Percentiles rank a stretch among this genome's conserved stretches.
Conservation (phyloP, 768 basidiomycete species). For the Boletus vinaceobasis region DNA sequence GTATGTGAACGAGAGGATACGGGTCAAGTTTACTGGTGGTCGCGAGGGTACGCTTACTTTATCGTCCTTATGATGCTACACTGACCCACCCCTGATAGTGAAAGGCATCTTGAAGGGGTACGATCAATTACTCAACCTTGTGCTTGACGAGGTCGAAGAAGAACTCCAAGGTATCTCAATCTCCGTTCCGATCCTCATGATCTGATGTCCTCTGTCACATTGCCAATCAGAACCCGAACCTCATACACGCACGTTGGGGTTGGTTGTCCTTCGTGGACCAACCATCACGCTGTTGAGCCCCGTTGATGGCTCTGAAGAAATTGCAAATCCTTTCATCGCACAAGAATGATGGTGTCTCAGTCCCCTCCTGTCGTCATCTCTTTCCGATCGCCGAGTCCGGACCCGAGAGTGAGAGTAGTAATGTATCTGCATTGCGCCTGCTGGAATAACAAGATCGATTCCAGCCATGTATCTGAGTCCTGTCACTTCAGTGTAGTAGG, state of each 20-base stretch:
- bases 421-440: not conserved
- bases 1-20: constrained; percentile 87
- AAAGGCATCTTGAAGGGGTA: constrained; percentile 92
- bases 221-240: constrained; percentile 54
- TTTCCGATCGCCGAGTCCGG: not conserved
- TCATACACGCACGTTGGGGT: constrained; percentile 65
- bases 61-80: not conserved
- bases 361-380: not conserved
- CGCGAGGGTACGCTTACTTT: constrained; percentile 66
- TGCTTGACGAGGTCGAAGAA: constrained; percentile 94
- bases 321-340: constrained; percentile 81
- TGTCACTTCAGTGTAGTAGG: constrained; percentile 15
- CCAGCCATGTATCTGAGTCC: constrained; percentile 2
- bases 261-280: constrained; percentile 90
- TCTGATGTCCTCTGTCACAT: constrained; percentile 6
- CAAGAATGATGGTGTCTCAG: constrained; percentile 46
- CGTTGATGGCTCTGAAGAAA: constrained; percentile 93
- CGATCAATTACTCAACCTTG: constrained; percentile 94
- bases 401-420: not conserved
- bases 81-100: constrained; percentile 45
- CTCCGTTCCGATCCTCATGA: constrained; percentile 9
- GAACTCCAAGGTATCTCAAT: constrained; percentile 56
- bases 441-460: not conserved
- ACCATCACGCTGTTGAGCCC: constrained; percentile 93
- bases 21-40: constrained; percentile 98